Evolutionary conservation across 106 monocot genomes (phyloP).

Genomic region (Narthecium ossifragum): DNA sequence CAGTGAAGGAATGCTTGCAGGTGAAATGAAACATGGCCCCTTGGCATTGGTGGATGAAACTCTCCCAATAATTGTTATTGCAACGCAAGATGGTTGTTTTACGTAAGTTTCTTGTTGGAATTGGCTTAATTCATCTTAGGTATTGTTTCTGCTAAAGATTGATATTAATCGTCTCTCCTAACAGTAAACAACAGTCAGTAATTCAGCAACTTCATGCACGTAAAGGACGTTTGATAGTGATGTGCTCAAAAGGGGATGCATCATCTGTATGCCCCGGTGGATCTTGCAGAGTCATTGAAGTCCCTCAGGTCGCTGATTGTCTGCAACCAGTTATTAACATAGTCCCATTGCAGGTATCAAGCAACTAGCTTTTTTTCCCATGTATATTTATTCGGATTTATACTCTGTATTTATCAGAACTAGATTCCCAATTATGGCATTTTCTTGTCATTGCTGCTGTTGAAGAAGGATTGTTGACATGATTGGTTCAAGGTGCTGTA

Average conservation of each 20-base stretch:
- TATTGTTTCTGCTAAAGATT: not conserved
- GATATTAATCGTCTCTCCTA: constrained; percentile 1
- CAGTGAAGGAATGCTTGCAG: constrained; percentile 96
- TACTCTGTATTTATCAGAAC: too few relatives aligned
- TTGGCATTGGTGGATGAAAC: constrained; percentile 95
- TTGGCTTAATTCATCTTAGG: not conserved
- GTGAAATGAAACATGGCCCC: constrained; percentile 99
- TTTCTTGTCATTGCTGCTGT: too few relatives aligned
- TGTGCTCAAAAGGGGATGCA: constrained; percentile 81
- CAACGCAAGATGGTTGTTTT: constrained; percentile 82
- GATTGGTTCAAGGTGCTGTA: too few relatives aligned
- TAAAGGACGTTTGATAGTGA: constrained; percentile 85
- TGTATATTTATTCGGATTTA: too few relatives aligned
- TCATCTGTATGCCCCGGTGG: constrained; percentile 54
- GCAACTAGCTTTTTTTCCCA: too few relatives aligned
- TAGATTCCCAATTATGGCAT: too few relatives aligned
- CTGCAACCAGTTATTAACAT: constrained; percentile 91
- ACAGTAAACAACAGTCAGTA: constrained; percentile 90
- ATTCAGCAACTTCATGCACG: constrained; percentile 97
- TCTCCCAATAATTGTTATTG: constrained; percentile 92
- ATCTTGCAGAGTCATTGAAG: constrained; percentile 78
- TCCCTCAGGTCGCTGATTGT: constrained; percentile 79
- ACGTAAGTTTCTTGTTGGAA: constrained; percentile 39
- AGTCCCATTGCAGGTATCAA: constrained; percentile 81
- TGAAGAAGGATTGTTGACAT: too few relatives aligned